phyloP scores from a whole-genome alignment of 129 eudicot genomes.

The Tagetes erecta region DNA sequence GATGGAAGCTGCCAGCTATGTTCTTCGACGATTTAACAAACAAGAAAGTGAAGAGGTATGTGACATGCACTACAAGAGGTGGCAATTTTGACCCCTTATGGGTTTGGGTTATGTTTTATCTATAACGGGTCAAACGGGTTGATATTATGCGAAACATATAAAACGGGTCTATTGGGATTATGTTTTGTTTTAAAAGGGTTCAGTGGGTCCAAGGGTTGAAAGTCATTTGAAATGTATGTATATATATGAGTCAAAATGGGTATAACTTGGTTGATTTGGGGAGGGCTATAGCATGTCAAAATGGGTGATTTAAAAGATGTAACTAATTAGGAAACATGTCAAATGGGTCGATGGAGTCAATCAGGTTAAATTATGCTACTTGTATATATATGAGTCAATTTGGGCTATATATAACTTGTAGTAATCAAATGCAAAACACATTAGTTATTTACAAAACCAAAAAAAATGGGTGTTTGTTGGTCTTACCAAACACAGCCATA shows the following conservation, averaged over 20 bases:
- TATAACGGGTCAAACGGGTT: conserved; percentile 12
- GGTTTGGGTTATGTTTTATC: neutral
- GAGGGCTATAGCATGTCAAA: neutral
- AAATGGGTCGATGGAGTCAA: neutral
- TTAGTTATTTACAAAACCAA: neutral
- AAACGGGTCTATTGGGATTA: neutral
- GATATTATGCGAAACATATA: neutral
- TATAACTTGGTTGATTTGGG: no score
- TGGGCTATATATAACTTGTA: neutral
- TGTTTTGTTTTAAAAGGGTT: neutral
- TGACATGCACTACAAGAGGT: neutral
- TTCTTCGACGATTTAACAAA: conserved; percentile 72
- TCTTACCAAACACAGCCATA: neutral
- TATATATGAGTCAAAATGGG: neutral
- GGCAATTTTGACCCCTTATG: neutral
- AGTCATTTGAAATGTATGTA: neutral
- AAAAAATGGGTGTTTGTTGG: neutral
- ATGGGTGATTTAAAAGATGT: neutral
- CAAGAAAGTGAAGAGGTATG: conserved; percentile 87
- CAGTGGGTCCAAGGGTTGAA: neutral
- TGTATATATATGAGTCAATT: neutral
- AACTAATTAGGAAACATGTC: neutral
- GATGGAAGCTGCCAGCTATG: conserved; percentile 78
- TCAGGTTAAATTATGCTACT: neutral
- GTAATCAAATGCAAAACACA: neutral